A percentile compares a stretch with the other conserved stretches of the same genome.
Evolutionary conservation across 495 filamentous ascomycete species (phyloP).

Genomic region (Penicillium bovifimosum): DNA sequence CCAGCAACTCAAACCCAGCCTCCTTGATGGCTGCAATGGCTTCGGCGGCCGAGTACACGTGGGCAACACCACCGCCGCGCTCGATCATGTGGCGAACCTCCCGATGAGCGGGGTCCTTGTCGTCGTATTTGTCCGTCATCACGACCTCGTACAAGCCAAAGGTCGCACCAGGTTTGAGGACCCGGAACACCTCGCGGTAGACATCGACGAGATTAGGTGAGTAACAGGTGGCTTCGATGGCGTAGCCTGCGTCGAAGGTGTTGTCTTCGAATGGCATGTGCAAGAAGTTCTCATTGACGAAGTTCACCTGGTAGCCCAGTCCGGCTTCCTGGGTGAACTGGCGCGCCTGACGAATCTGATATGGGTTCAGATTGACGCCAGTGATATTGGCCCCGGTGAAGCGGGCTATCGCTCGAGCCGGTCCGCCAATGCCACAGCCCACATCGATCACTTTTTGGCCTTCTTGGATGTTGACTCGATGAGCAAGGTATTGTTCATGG

Average conservation of each 20-base stretch:
- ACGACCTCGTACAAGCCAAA: slow-evolving; percentile 98
- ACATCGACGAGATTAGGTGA: slow-evolving; percentile 84
- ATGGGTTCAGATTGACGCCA: slow-evolving; percentile 96
- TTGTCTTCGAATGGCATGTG: slow-evolving; percentile 92
- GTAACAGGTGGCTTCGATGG: slow-evolving; percentile 92
- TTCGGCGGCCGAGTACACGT: slow-evolving; percentile 60
- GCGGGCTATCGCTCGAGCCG: slow-evolving; percentile 86
- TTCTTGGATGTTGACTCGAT: slow-evolving; percentile 73
- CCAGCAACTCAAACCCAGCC: slow-evolving; percentile 67
- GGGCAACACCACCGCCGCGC: slow-evolving; percentile 87
- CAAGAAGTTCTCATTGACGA: slow-evolving; percentile 95
- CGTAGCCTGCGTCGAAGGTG: slow-evolving; percentile 87
- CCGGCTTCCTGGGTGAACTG: slow-evolving; percentile 72
- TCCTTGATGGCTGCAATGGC: slow-evolving; percentile 75
- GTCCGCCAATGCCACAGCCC: slow-evolving; percentile 86
- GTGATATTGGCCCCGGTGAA: slow-evolving; percentile 81
- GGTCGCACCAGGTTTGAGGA: slow-evolving; percentile 86
- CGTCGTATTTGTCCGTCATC: slow-evolving; percentile 92
- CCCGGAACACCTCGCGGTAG: slow-evolving; percentile 84
- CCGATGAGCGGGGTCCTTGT: slow-evolving; percentile 74
- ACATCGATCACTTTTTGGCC: slow-evolving; percentile 86
- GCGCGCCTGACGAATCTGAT: slow-evolving; percentile 89
- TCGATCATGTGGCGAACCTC: slow-evolving; percentile 89
- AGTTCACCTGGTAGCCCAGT: slow-evolving; percentile 68
- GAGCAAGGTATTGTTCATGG: slow-evolving; percentile 93